phyloP scores from a whole-genome alignment of 345 rosid species.

The Aquilaria sinensis region DNA sequence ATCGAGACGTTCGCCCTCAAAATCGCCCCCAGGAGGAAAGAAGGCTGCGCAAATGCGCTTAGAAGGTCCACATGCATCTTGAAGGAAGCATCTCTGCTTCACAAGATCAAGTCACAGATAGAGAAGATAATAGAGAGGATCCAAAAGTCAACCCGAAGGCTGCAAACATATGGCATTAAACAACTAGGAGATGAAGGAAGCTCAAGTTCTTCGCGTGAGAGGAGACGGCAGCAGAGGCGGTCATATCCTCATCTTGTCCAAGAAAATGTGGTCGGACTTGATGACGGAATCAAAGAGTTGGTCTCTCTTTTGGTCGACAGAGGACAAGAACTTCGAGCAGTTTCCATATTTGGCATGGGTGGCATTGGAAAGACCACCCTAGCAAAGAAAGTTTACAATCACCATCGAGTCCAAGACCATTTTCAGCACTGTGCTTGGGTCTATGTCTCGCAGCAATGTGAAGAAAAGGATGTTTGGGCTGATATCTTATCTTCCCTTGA shows the following conservation, averaged over 20 bases:
- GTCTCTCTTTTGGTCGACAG: conserved; percentile 11
- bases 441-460: conserved; percentile 28
- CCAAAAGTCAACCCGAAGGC: conserved; percentile 15
- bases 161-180: conserved; percentile 23
- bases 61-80: not conserved
- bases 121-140: conserved; percentile 1
- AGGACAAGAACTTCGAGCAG: conserved; percentile 5
- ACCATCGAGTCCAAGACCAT: conserved; percentile 11
- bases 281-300: conserved; percentile 7
- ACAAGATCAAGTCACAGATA: conserved; percentile 19
- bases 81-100: conserved; percentile 11
- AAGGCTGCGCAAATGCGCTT: not conserved
- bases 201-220: conserved; percentile 5
- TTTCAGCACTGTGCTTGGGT: conserved; percentile 32
- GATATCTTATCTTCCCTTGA: conserved; percentile 13
- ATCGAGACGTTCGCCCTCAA: conserved; percentile 7
- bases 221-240: conserved; percentile 15
- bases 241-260: conserved; percentile 22
- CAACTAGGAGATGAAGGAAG: not conserved
- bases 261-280: conserved; percentile 21
- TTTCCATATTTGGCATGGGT: too few relatives aligned
- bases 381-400: conserved; percentile 25
- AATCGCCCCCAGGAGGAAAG: not conserved
- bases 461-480: conserved; percentile 18
- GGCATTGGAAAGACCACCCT: conserved; percentile 19